Percentiles rank a stretch among this genome's conserved stretches.
phyloP scores from a whole-genome alignment of 2,329 filamentous ascomycete genomes.

The Diaporthe humulicola region DNA sequence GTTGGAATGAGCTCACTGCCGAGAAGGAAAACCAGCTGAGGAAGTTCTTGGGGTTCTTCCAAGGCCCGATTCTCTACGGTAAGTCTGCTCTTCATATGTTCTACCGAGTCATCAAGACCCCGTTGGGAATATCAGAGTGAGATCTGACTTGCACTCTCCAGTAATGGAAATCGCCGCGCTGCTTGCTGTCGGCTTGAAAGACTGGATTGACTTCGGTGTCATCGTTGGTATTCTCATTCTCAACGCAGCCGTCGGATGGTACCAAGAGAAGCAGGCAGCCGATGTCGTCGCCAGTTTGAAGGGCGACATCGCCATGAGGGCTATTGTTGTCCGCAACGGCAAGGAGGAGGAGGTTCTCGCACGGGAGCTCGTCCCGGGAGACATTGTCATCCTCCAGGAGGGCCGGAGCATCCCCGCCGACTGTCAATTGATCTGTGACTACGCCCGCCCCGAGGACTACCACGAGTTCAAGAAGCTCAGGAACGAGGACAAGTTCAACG shows the following conservation, averaged over 20 bases:
- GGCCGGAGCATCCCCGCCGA: slow-evolving; percentile 77
- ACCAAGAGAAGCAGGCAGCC: slow-evolving; percentile 82
- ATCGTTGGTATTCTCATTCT: slow-evolving; percentile 80
- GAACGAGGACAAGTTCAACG: slow-evolving; percentile 71
- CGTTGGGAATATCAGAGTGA: background rate
- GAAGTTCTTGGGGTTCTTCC: slow-evolving; percentile 80
- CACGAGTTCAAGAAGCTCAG: slow-evolving; percentile 61
- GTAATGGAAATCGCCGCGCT: slow-evolving; percentile 82
- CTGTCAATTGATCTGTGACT: slow-evolving; percentile 78
- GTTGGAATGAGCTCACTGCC: slow-evolving; percentile 77
- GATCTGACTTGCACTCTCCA: slow-evolving; percentile 45
- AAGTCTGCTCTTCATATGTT: slow-evolving; percentile 45
- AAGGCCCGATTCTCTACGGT: slow-evolving; percentile 70
- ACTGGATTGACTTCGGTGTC: slow-evolving; percentile 82
- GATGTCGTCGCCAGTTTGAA: slow-evolving; percentile 79
- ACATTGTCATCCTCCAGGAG: slow-evolving; percentile 79
- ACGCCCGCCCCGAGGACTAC: slow-evolving; percentile 71
- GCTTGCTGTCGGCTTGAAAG: slow-evolving; percentile 78
- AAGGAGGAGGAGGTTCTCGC: slow-evolving; percentile 76
- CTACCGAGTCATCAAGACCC: background rate
- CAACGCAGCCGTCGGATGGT: slow-evolving; percentile 81
- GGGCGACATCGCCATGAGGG: slow-evolving; percentile 82
- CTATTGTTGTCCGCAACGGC: slow-evolving; percentile 75
- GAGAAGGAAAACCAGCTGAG: slow-evolving; percentile 80
- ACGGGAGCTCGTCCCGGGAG: slow-evolving; percentile 78